Conservation (phyloP, 2,329 filamentous ascomycete species). For the Botrytis deweyae region DNA sequence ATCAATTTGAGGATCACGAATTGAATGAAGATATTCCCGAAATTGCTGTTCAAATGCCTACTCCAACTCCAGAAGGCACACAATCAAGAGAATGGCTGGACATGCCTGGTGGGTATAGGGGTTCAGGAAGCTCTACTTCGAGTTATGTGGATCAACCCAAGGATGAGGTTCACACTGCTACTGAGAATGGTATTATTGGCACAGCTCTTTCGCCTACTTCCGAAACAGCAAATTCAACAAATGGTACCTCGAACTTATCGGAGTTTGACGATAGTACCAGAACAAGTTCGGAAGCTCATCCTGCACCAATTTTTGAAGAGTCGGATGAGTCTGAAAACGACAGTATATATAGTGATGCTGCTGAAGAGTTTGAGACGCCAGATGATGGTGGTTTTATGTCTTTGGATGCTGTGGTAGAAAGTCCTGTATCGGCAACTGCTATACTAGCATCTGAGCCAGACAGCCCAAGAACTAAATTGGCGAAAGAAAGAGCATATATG, state of each 20-base stretch:
- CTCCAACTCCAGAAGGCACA: conserved; percentile 45
- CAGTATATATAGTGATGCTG: conserved; percentile 73
- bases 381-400: conserved; percentile 70
- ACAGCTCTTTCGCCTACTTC: conserved; percentile 23
- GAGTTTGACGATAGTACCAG: conserved; percentile 26
- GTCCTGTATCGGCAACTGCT: conserved; percentile 44
- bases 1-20: conserved; percentile 14
- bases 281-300: conserved; percentile 44
- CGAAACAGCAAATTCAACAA: conserved; percentile 23
- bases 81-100: conserved; percentile 38
- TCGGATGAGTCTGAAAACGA: conserved; percentile 49
- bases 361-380: conserved; percentile 62
- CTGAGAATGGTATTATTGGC: conserved; percentile 26
- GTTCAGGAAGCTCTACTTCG: conserved; percentile 46
- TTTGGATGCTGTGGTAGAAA: conserved; percentile 68
- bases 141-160: conserved; percentile 27
- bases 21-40: conserved; percentile 40
- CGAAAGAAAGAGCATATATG: conserved; percentile 33
- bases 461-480: conserved; percentile 32
- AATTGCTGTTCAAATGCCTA: conserved; percentile 49
- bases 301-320: conserved; percentile 34
- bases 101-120: conserved; percentile 52
- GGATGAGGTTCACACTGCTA: conserved; percentile 19
- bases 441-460: conserved; percentile 32
- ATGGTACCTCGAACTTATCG: conserved; percentile 19